Percentiles rank a stretch among this genome's conserved stretches.
phyloP scores from a whole-genome alignment of 257 asterid genomes.

The Solanum verrucosum region DNA sequence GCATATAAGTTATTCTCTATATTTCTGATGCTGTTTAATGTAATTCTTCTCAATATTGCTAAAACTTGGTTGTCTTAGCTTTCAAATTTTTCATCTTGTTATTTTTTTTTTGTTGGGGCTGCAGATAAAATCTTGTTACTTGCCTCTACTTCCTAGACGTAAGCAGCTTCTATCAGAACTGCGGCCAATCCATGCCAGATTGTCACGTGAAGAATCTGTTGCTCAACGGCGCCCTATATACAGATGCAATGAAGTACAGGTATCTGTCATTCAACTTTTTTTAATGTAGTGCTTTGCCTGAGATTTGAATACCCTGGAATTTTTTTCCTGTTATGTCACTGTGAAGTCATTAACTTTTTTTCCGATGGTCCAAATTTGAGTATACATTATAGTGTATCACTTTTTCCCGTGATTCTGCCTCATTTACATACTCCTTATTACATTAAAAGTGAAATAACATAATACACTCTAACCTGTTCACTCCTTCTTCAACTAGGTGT shows the following conservation, averaged over 20 bases:
- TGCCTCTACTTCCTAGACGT: constrained; percentile 66
- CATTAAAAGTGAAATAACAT: background rate
- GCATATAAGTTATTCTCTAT: background rate
- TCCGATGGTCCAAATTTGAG: background rate
- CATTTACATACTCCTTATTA: background rate
- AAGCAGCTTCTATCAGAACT: constrained; percentile 63
- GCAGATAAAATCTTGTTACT: constrained; percentile 57
- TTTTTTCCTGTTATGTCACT: background rate
- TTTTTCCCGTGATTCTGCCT: background rate
- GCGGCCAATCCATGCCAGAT: constrained; percentile 48
- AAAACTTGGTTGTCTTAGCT: background rate
- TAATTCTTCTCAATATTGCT: background rate
- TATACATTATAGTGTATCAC: background rate
- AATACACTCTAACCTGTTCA: background rate
- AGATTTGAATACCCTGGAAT: background rate
- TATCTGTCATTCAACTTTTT: constrained; percentile 4
- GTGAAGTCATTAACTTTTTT: background rate
- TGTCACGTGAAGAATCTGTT: constrained; percentile 36
- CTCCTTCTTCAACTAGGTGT: background rate
- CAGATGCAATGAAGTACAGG: constrained; percentile 82
- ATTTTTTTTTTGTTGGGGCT: background rate
- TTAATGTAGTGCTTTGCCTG: background rate
- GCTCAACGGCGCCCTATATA: constrained; percentile 64
- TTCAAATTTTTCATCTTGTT: background rate
- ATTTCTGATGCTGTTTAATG: background rate